phyloP scores from a whole-genome alignment of 148 eudicot species.

The Vaccinium corymbosum region DNA sequence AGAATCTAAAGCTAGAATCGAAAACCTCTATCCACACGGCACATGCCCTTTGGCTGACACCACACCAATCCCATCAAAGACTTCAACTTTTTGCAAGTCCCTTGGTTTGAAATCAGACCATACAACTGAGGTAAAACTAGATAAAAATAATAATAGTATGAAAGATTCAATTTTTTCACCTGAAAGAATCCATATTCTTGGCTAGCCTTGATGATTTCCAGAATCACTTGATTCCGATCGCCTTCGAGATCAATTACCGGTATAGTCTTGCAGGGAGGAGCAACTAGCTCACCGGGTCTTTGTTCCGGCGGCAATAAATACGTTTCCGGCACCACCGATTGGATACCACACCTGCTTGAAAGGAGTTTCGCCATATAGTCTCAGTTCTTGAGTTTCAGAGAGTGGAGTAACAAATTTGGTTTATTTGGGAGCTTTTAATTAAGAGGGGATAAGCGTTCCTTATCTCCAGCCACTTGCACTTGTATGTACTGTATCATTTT shows the following conservation, averaged over 20 bases:
- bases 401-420: not conserved
- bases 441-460: no score
- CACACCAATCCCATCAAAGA: no score
- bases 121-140: no score
- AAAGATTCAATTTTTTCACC: not conserved
- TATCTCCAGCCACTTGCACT: no score
- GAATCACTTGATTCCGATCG: not conserved
- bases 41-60: no score
- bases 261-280: slow-evolving; percentile 10
- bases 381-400: not conserved
- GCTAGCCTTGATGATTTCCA: slow-evolving; percentile 8
- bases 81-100: no score
- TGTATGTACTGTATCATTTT: no score
- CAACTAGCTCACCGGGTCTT: not conserved
- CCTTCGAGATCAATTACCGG: slow-evolving; percentile 13
- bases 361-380: slow-evolving; percentile 11
- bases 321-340: slow-evolving; percentile 3
- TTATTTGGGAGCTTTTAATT: not conserved
- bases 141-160: not conserved
- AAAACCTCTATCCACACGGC: no score
- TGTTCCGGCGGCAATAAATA: slow-evolving; percentile 9
- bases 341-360: not conserved
- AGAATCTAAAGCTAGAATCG: no score
- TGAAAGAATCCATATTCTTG: slow-evolving; percentile 23
- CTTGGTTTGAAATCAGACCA: no score